Base-by-base conservation (phyloP, 2,329 filamentous ascomycete genomes). In the Cladosporium cucumerinum region DNA sequence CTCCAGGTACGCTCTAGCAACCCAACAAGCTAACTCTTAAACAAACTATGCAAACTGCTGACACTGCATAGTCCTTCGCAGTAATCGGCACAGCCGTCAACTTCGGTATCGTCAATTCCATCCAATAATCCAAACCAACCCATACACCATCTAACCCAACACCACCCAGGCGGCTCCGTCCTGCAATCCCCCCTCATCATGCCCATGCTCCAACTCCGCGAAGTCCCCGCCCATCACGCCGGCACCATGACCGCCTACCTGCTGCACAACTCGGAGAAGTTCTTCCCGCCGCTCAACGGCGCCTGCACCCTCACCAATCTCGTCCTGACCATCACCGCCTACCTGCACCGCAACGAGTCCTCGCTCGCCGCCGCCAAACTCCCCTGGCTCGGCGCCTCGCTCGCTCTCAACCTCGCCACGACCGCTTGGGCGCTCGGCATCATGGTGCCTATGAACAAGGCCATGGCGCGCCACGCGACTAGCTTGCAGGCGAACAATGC, bases 151-250 rank as follows among this genome's bases (percentile, higher is more conserved):
- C 55, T 60, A 51, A 65, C 64, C n/a, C 64, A 72, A 68, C 32
- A 18, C 30, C 23, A 6, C 30, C 23, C 30, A 61, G 59, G 73
- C 59, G 73, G 70, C 59, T 74, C 73, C 49, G 72, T 66, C 30
- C 70, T 75, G n/a, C 73, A 74, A 70, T 71, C 72, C 39, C 70
- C 72, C 34, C 67, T 75, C 55, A 73, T 71, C 28, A 72, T 75
- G 71, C 73, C 73, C 65, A 72, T 72, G 64, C 67, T 75, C 32
- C 64, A 69, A 34, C 64, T 69, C 62, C 64, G 66, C 23, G 46
- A 66, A 26, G 69, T 74, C 51, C 72, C 73, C 32, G 65, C 70
- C 34, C 51, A 69, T 61, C 66, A 74, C 70, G 66, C 70, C 60
- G 71, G 69, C 65, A 69, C 67, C n/a, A 66, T 69, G 61, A 69